Base-by-base conservation (phyloP, 768 basidiomycete genomes). In the Tylopilus subfusipes region DNA sequence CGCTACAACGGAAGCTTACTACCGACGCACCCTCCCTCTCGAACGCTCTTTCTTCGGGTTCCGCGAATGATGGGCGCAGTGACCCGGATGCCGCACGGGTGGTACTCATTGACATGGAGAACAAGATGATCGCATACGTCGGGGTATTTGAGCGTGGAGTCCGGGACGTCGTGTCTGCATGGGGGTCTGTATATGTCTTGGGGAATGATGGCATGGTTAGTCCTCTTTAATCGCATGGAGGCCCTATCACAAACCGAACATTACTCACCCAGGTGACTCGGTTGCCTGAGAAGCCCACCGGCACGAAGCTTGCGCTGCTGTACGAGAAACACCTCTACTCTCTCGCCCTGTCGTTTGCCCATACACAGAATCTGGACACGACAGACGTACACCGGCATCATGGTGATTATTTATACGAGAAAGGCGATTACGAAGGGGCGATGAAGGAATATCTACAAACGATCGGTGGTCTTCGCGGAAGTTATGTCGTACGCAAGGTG, bases 401-500 rank as follows among this genome's bases (percentile, higher is more conserved):
- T 64, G 96, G 93, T 1, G 95, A 98, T 64, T 84, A 94, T 65
- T 75, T 98, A 13, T 98, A 99, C 66, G 64, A 76, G 18, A 97
- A 96, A 69, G 88, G 86, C 5, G 93, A 98, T 63, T 96, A 88
- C 62, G 97, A 98, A 56, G 88, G 84, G 6, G 88, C 95, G 0
- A 96, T 98, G 90, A 80, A 83, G 33, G 93, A 97, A 66, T 98
- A 89, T 67, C 74, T 97, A 27, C 82, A 90, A 65, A 98, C 97
- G 0, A 86, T 98, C 19, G 92, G 96, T 0, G 77, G 84, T 44
- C 75, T 97, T 1, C 90, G 93, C 57, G 92, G 95, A 0, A 97
- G 94, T 66, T 97, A 98, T 72, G 94, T 98, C 31, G 93, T 98
- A 48, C 84, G 97, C 61, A 99, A 98, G 81, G 96, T 93, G 63